Percentiles rank a stretch among this genome's conserved stretches.
Conservation (phyloP, 768 basidiomycete species). For the Xerocomus spinulosus region DNA sequence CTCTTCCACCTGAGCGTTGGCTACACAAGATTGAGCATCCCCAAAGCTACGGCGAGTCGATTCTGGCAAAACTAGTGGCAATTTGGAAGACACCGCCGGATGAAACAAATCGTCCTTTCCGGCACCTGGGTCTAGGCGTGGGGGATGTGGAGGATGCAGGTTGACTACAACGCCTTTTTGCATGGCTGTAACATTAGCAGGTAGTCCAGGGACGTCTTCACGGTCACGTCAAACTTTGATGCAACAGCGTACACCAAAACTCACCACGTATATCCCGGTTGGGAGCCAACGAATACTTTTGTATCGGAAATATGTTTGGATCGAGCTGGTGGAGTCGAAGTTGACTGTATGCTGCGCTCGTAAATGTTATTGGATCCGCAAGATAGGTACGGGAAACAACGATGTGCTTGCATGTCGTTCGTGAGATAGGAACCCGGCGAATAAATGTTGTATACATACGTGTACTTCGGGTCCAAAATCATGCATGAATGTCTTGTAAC, state of each 20-base stretch:
- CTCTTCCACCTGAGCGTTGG: not conserved
- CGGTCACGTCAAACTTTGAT: constrained; percentile 9
- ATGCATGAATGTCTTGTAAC: constrained; percentile 71
- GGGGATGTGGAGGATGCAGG: constrained; percentile 46
- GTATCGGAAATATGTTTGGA: constrained; percentile 64
- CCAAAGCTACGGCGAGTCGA: constrained; percentile 37
- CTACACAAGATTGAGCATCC: constrained; percentile 27
- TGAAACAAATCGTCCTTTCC: constrained; percentile 31
- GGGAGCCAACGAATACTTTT: constrained; percentile 46
- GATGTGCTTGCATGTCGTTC: constrained; percentile 53
- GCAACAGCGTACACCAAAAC: no score
- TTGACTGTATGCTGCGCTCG: constrained; percentile 66
- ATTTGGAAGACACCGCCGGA: constrained; percentile 14
- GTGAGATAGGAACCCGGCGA: not conserved
- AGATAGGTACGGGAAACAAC: constrained; percentile 61
- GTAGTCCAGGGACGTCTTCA: constrained; percentile 40
- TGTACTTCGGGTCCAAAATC: constrained; percentile 56
- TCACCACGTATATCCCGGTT: constrained; percentile 38
- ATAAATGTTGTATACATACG: constrained; percentile 39
- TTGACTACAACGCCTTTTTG: constrained; percentile 36
- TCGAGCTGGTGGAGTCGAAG: constrained; percentile 72
- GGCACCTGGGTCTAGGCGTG: constrained; percentile 30
- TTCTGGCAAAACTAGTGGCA: constrained; percentile 20
- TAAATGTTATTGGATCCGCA: constrained; percentile 68
- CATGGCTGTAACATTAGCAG: constrained; percentile 42